Conservation (phyloP, 345 rosid genomes). For the Populus nigra region DNA sequence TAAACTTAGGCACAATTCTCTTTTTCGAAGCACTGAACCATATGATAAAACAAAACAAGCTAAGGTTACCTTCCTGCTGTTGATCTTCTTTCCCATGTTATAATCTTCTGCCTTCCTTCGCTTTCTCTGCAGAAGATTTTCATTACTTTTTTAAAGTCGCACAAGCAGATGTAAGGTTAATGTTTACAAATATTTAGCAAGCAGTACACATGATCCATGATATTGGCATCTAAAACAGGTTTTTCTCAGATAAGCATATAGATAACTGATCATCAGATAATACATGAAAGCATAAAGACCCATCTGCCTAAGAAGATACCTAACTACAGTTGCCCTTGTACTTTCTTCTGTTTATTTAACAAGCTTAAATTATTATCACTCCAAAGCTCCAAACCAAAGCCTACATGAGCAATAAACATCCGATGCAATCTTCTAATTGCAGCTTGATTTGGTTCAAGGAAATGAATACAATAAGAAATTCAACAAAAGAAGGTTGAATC, state of each 20-base stretch:
- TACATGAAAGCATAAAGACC: neutral
- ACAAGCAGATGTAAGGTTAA: neutral
- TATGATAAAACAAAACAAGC: neutral
- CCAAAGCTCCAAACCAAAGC: neutral
- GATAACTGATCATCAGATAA: neutral
- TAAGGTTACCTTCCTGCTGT: slow-evolving; percentile 60
- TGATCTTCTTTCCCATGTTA: slow-evolving; percentile 52
- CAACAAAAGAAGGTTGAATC: neutral
- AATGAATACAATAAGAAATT: neutral
- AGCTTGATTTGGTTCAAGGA: neutral
- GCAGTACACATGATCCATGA: neutral
- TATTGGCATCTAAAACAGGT: neutral
- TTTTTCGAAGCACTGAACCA: neutral
- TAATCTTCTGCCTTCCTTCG: slow-evolving; percentile 79
- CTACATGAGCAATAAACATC: neutral
- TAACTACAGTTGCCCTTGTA: neutral
- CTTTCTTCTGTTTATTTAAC: neutral
- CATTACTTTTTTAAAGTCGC: slow-evolving; percentile 3
- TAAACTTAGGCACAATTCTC: neutral
- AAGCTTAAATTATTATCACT: neutral
- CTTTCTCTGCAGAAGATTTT: slow-evolving; percentile 60
- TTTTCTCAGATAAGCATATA: neutral
- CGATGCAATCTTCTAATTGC: neutral
- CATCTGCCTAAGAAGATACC: neutral
- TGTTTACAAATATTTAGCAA: neutral